A percentile compares a stretch with the other conserved stretches of the same genome.
phyloP scores from a whole-genome alignment of 1,284 basidiomycete genomes.

The Boletus chippewaensis region DNA sequence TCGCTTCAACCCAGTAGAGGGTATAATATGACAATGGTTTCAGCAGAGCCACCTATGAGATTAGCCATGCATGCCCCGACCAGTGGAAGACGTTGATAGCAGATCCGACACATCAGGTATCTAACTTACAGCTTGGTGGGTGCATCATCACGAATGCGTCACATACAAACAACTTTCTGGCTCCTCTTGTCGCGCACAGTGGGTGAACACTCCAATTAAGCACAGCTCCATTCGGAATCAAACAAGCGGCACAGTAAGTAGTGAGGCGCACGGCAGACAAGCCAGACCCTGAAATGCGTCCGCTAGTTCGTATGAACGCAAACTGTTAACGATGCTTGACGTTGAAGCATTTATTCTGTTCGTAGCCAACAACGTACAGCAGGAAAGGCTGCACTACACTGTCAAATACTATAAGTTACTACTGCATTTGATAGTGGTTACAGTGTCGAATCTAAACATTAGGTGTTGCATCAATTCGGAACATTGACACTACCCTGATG shows the following conservation, averaged over 20 bases:
- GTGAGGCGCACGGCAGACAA: no score
- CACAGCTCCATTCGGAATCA: background rate
- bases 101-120: no score
- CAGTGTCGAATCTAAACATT: background rate
- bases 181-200: no score
- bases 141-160: background rate
- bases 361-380: background rate
- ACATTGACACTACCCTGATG: slow-evolving; percentile 8
- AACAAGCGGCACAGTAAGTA: background rate
- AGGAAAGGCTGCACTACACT: background rate
- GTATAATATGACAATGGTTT: no score
- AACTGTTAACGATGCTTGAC: background rate
- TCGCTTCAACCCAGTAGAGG: no score
- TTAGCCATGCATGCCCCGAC: no score
- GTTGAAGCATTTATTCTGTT: background rate
- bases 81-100: no score
- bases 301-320: no score
- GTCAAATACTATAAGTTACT: slow-evolving; percentile 27
- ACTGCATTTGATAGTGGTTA: background rate
- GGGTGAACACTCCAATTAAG: no score
- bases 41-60: no score
- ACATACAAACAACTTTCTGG: background rate
- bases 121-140: background rate
- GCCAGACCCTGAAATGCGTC: no score
- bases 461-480: slow-evolving; percentile 1